Conservation (phyloP, 2,329 filamentous ascomycete species). For the Microdochium trichocladiopsis region DNA sequence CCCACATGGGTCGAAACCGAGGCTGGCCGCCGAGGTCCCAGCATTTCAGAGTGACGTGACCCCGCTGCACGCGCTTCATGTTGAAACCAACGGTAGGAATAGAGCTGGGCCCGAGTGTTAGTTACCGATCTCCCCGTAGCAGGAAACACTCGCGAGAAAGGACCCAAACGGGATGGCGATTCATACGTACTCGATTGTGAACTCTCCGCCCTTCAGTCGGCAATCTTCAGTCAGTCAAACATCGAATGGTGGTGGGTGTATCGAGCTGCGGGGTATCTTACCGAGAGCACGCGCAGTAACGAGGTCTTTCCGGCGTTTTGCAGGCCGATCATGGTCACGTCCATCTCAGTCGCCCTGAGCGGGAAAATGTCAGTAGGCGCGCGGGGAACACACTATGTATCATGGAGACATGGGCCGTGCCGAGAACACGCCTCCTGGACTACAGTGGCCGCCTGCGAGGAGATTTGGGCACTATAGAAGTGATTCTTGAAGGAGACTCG, state of each 20-base stretch:
- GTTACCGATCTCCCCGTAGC: conserved; percentile 1
- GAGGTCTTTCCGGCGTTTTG: conserved; percentile 99
- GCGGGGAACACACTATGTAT: no score
- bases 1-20: conserved; percentile 98
- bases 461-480: no score
- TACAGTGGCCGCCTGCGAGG: no score
- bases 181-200: conserved; percentile 87
- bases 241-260: conserved; percentile 9
- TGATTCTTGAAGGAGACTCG: background rate
- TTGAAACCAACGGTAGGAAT: conserved; percentile 99
- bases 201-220: conserved; percentile 77
- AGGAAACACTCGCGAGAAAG: conserved; percentile 1
- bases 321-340: conserved; percentile 97
- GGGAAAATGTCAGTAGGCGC: background rate
- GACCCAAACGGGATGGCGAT: conserved; percentile 1
- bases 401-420: no score
- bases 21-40: conserved; percentile 98
- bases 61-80: conserved; percentile 96
- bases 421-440: no score
- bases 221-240: conserved; percentile 18
- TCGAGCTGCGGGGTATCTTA: conserved; percentile 44
- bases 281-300: conserved; percentile 84
- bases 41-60: conserved; percentile 97
- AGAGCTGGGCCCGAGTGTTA: conserved; percentile 54
- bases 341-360: conserved; percentile 93